Base-by-base conservation (phyloP, 2,329 filamentous ascomycete genomes). In the Nannizziopsis arthrosporioides region DNA sequence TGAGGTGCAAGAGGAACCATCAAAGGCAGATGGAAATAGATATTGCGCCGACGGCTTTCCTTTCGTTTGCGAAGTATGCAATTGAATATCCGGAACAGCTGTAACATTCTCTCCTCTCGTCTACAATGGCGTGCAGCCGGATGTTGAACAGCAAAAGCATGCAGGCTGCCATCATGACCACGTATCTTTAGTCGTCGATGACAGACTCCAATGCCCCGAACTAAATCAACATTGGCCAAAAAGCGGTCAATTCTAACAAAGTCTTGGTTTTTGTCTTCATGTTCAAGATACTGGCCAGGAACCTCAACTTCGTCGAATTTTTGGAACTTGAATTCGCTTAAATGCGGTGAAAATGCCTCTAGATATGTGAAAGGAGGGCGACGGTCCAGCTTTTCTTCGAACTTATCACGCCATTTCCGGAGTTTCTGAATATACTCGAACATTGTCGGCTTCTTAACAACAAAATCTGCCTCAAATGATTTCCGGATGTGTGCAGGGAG, bases 281-380 rank as follows among this genome's bases (percentile, higher is more conserved):
- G 92, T 62, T 94, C 82, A 54, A 95, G 72, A 65, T 99, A 99
- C 63, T 99, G 92, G 0, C 92, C 92, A 2, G 93, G 93, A 32
- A 99, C 81, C 67, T 99, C 92, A 10, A 99, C 90, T 59, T 98
- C 93, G 61, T 99, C 92, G 57, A 98, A 95, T 65, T 95, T 96
- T 64, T 92, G 82, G 73, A 94, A 98, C 35, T 87, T 78, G 74
- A 98, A 98, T 62, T 96, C 92, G 68, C 87, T 94, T 38, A 99
- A 77, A 60, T 94, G 85, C 42, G 87, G 85, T 40, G 88, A 94
- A 63, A 85, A 94, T 22, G 75, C 76, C 65, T 98, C 92, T 8
- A 99, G 74, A 43, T 84, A 82, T 44, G 83, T 78, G 37, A 76
- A 79, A 19, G 81, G 77, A 35, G 81, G 74, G 44, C 92, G 79